Base-by-base conservation (phyloP, 345 rosid genomes). In the Citrus hindsii region DNA sequence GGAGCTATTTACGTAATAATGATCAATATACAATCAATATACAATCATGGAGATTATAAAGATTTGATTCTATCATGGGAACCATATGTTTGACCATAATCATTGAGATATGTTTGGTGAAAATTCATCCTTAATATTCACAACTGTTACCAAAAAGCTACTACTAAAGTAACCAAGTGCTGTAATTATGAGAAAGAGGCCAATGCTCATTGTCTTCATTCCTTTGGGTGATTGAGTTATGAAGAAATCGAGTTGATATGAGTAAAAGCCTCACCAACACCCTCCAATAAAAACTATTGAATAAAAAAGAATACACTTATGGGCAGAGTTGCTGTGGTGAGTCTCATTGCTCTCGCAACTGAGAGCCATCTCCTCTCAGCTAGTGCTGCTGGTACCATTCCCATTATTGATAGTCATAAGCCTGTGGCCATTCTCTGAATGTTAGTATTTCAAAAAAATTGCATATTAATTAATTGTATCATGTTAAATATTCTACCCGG, bases 221-320 rank as follows among this genome's bases (percentile, higher is more conserved):
- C 92, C 89, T 84, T 89, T 86, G 1, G 92, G 91, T 9, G 92
- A 87, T 59, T 87, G 85, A 5, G 92, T 89, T 73, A 89, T 87
- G 88, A 91, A 91, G 90, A 91, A 84, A 76, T 89, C 91, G 22
- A 88, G 90, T 79, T 89, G 90, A 62, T 83, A 88, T 89, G 89
- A 40, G 88, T 83, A 77, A 89, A 86, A 3, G 89, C 91, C 79
- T 91, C 95, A 4, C 90, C 94, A 9, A 90, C 37, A 59, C 92
- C 94, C 8, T 88, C 86, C 35, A 91, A 38, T 82, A 88, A 84
- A 81, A 87, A 89, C 25, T 89, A 90, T 4, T 93, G 95, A 75
- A 91, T 82, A 67, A 89, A 58, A 27, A 84, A 24, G 85, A 91
- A 89, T 12, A 87, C 92, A 0, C 83, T 82, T 24, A 89, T 48